Evolutionary conservation across 495 filamentous ascomycete genomes (phyloP).

Genomic region (Aspergillus sparsus): DNA sequence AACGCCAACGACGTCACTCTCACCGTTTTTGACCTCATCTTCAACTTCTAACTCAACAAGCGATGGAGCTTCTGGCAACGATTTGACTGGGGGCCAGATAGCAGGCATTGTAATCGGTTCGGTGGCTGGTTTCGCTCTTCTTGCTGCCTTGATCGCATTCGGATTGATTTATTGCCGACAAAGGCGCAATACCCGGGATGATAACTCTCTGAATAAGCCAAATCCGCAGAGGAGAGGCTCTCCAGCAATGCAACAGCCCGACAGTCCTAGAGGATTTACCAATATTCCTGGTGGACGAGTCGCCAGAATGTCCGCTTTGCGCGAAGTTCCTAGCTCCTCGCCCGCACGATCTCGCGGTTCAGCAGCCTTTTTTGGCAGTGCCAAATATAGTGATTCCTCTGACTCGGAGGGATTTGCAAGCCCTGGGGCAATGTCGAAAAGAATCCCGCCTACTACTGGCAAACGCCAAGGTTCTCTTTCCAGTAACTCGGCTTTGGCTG

Average conservation of each 20-base stretch:
- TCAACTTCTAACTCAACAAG: conserved; percentile 44
- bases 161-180: conserved; percentile 62
- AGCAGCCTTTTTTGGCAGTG: conserved; percentile 39
- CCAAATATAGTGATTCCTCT: conserved; percentile 68
- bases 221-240: conserved; percentile 67
- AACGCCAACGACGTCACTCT: conserved; percentile 65
- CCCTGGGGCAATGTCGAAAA: conserved; percentile 67
- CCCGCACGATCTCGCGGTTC: conserved; percentile 53
- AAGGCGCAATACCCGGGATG: conserved; percentile 58
- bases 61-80: conserved; percentile 36
- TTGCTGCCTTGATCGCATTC: conserved; percentile 63
- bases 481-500: conserved; percentile 74
- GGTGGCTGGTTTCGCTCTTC: conserved; percentile 66
- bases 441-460: conserved; percentile 62
- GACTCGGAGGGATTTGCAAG: conserved; percentile 82
- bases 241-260: conserved; percentile 51
- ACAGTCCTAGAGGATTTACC: conserved; percentile 63
- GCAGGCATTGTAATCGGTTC: conserved; percentile 89
- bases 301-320: conserved; percentile 92
- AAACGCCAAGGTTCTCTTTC: conserved; percentile 87
- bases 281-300: conserved; percentile 85
- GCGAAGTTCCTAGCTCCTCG: conserved; percentile 63
- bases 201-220: conserved; percentile 81
- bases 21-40: conserved; percentile 62
- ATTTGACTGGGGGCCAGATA: conserved; percentile 79